phyloP scores from a whole-genome alignment of 75 land plant genomes.

The Azolla pinnata region DNA sequence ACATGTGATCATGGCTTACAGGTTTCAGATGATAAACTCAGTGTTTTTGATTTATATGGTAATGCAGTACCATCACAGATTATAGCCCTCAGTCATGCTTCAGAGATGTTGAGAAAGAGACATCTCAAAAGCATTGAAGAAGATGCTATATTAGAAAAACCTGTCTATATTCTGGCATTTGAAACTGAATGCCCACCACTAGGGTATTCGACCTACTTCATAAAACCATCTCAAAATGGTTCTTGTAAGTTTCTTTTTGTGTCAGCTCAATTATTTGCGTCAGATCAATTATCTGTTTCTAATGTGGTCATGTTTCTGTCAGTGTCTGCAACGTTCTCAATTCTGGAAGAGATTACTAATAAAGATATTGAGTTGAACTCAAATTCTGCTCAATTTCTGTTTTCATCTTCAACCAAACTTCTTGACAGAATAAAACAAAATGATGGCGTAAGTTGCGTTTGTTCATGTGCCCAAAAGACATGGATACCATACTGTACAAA shows the following conservation, averaged over 20 bases:
- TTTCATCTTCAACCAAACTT: background rate
- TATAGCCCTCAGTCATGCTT: conserved; percentile 41
- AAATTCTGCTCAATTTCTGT: background rate
- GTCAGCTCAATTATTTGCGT: too few species aligned
- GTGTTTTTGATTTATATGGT: conserved; percentile 64
- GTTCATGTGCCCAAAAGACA: too few species aligned
- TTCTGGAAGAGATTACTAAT: background rate
- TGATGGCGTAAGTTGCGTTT: conserved; percentile 3
- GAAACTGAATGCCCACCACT: conserved; percentile 58
- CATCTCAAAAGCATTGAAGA: conserved; percentile 45
- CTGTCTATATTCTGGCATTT: conserved; percentile 58
- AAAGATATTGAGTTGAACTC: background rate
- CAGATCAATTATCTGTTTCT: too few species aligned
- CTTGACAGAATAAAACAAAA: conserved; percentile 2
- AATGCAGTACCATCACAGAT: conserved; percentile 63
- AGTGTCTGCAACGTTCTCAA: conserved; percentile 1
- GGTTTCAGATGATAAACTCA: conserved; percentile 18
- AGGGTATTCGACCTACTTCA: conserved; percentile 46
- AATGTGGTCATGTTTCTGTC: too few species aligned
- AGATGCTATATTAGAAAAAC: conserved; percentile 14
- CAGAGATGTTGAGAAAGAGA: conserved; percentile 23
- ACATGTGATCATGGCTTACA: too few species aligned
- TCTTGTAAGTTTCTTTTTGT: background rate
- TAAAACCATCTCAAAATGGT: conserved; percentile 8
- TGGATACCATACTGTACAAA: too few species aligned